phyloP scores from a whole-genome alignment of 768 basidiomycete genomes.

The Naganishia vaughanmartiniae region DNA sequence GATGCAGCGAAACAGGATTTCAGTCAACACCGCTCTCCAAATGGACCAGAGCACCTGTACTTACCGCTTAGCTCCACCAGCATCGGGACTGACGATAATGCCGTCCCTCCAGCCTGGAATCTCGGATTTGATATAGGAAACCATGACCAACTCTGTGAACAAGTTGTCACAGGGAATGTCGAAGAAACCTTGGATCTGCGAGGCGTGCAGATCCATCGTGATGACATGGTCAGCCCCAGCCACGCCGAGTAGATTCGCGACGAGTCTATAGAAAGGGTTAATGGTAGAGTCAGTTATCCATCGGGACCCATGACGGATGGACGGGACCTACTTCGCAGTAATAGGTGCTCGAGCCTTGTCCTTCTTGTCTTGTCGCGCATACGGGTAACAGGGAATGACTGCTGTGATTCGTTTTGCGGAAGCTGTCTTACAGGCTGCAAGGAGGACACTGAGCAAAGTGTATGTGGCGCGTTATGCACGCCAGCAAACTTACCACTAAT shows the following conservation, averaged over 20 bases:
- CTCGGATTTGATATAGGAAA: constrained; percentile 88
- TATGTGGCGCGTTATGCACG: background rate
- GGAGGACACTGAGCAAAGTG: background rate
- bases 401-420: constrained; percentile 96
- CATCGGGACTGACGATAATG: constrained; percentile 96
- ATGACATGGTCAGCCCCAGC: constrained; percentile 94
- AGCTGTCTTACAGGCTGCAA: constrained; percentile 85
- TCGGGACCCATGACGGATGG: background rate
- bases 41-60: background rate
- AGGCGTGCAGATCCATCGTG: constrained; percentile 99
- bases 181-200: constrained; percentile 99
- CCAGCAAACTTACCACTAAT: constrained; percentile 64
- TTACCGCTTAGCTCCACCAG: constrained; percentile 95
- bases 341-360: constrained; percentile 98
- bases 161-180: constrained; percentile 99
- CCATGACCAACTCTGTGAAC: constrained; percentile 91
- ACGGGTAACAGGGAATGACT: constrained; percentile 95
- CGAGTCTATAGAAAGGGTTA: constrained; percentile 56
- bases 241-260: constrained; percentile 88
- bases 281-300: background rate
- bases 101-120: constrained; percentile 75
- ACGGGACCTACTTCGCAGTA: constrained; percentile 68
- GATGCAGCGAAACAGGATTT: constrained; percentile 26
- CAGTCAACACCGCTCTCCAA: background rate
- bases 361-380: constrained; percentile 97